Evolutionary conservation across 768 basidiomycete species (phyloP).

Genomic region (Xanthoconium stramineum): DNA sequence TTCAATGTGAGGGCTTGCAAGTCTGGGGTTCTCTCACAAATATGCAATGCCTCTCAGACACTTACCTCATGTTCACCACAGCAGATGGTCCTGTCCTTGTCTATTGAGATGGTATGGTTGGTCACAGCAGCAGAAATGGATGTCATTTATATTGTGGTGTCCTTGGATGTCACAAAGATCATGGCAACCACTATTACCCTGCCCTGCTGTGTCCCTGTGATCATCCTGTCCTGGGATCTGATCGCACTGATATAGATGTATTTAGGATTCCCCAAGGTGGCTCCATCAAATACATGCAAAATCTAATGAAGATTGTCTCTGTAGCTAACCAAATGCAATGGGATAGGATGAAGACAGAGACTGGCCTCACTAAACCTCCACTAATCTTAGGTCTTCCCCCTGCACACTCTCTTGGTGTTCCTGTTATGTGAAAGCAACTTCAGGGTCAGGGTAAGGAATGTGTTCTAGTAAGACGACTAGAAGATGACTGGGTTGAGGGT

Average conservation of each 20-base stretch:
- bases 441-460: too few species aligned
- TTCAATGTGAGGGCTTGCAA: neutral
- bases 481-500: too few species aligned
- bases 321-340: slow-evolving; percentile 24
- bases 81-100: slow-evolving; percentile 31
- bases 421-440: too few species aligned
- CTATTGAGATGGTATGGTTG: slow-evolving; percentile 32
- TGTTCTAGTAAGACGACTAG: too few species aligned
- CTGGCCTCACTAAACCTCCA: slow-evolving; percentile 35
- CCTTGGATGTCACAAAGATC: slow-evolving; percentile 18
- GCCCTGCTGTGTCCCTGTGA: slow-evolving; percentile 28
- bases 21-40: neutral
- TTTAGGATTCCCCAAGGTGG: slow-evolving; percentile 10
- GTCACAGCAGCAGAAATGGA: slow-evolving; percentile 32
- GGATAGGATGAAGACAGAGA: slow-evolving; percentile 24
- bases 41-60: neutral
- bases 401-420: slow-evolving; percentile 25
- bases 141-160: slow-evolving; percentile 35
- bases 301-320: neutral
- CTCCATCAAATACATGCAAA: neutral
- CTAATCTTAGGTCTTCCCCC: slow-evolving; percentile 35
- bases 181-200: slow-evolving; percentile 32
- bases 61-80: slow-evolving; percentile 6
- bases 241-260: slow-evolving; percentile 31
- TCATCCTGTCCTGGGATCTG: slow-evolving; percentile 21